These are phyloP conservation scores for Chrysosphaeria jannelii DNA, from an alignment of 2,329 filamentous ascomycete species.

Conservation along the genomic window DNA sequence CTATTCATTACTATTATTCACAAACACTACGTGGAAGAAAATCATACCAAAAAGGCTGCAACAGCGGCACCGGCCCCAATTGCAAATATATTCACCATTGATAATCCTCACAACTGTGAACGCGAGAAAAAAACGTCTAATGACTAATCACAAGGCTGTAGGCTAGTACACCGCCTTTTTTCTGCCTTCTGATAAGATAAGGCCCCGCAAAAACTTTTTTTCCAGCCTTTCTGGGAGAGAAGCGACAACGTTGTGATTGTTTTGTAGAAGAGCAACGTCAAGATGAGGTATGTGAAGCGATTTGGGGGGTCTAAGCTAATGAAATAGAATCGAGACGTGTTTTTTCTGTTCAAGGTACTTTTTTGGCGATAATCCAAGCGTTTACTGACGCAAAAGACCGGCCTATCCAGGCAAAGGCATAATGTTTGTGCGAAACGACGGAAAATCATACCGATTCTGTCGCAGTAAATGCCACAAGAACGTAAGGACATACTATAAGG, in stretches of 20 bases:
- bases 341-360: slow-evolving; percentile 35
- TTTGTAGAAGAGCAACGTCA: slow-evolving; percentile 1
- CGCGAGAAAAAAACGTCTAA: too few relatives aligned
- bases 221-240: slow-evolving; percentile 2
- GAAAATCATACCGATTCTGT: slow-evolving; percentile 26
- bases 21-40: neutral
- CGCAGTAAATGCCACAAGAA: slow-evolving; percentile 29
- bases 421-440: slow-evolving; percentile 19
- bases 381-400: slow-evolving; percentile 8
- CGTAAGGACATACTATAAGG: slow-evolving; percentile 9
- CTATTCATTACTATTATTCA: slow-evolving; percentile 14
- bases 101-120: too few relatives aligned
- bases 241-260: slow-evolving; percentile 3
- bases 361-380: neutral
- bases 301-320: too few relatives aligned
- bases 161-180: too few relatives aligned
- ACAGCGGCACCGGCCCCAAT: slow-evolving; percentile 30
- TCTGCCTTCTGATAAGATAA: too few relatives aligned
- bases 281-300: neutral
- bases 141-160: too few relatives aligned
- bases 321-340: slow-evolving; percentile 33
- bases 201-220: slow-evolving; percentile 5
- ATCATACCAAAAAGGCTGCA: slow-evolving; percentile 28
- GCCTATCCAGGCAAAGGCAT: slow-evolving; percentile 26
- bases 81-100: slow-evolving; percentile 26